A percentile compares a stretch with the other conserved stretches of the same genome.
These are phyloP conservation scores for Acanthamoeba triangularis DNA, from an alignment of 208 protist species.

Conservation along the genomic window DNA sequence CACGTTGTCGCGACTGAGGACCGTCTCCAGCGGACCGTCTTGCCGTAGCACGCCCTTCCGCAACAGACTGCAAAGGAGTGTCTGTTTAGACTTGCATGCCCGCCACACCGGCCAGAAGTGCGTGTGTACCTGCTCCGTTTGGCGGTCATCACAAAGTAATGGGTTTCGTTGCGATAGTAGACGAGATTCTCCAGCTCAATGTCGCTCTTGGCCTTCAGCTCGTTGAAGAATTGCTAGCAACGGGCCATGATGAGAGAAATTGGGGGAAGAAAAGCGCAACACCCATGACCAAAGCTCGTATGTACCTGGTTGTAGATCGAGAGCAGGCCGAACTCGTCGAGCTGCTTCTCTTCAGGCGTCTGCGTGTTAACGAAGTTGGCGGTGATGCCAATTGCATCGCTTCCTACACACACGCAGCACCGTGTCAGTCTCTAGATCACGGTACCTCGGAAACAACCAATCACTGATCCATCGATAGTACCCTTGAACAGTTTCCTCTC, in stretches of 20 bases:
- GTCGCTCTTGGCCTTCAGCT: slow-evolving; percentile 68
- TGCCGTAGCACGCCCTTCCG: slow-evolving; percentile 21
- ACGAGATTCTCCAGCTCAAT: slow-evolving; percentile 80
- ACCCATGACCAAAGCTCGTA: background rate
- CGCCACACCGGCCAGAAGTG: no score
- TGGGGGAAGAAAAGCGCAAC: background rate
- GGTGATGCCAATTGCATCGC: slow-evolving; percentile 75
- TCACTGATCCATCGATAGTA: background rate
- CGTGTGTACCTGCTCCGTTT: background rate
- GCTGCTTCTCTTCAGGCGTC: slow-evolving; percentile 16
- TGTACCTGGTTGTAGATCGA: slow-evolving; percentile 64
- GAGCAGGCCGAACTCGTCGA: slow-evolving; percentile 69
- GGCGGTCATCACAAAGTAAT: slow-evolving; percentile 81
- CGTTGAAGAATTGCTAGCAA: slow-evolving; percentile 64
- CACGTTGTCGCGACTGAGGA: slow-evolving; percentile 11
- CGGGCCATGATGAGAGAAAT: background rate
- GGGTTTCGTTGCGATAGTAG: slow-evolving; percentile 78
- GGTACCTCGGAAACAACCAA: no score
- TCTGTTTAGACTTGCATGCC: no score
- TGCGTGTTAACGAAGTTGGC: slow-evolving; percentile 79
- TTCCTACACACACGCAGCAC: background rate
- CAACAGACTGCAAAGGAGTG: background rate
- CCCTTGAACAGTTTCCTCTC: slow-evolving; percentile 75
- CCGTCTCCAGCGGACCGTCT: background rate
- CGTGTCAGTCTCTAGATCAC: background rate